Percentiles rank a stretch among this genome's conserved stretches.
Evolutionary conservation across 2,329 filamentous ascomycete genomes (phyloP).

Genomic region (Penicillium sp.): DNA sequence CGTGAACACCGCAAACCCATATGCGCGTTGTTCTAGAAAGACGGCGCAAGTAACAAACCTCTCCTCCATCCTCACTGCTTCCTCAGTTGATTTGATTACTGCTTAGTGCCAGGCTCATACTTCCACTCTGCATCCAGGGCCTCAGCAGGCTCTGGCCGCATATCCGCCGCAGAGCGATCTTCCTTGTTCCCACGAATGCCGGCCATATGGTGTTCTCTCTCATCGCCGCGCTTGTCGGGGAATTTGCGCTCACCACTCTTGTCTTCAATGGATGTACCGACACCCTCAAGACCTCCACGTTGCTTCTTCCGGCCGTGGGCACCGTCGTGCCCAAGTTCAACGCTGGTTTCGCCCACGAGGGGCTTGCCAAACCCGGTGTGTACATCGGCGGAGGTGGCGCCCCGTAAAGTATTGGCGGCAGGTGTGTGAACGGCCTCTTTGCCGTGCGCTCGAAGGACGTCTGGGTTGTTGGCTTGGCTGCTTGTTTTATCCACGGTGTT

Average conservation of each 20-base stretch:
- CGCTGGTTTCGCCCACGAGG: conserved; percentile 54
- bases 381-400: conserved; percentile 61
- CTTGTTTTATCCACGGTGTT: conserved; percentile 47
- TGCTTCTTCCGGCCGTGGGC: conserved; percentile 50
- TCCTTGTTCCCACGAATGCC: conserved; percentile 38
- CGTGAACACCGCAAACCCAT: not conserved
- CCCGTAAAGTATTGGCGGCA: conserved; percentile 55
- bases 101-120: conserved; percentile 38
- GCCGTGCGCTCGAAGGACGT: conserved; percentile 47
- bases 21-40: conserved; percentile 1
- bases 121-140: conserved; percentile 36
- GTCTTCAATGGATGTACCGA: conserved; percentile 43
- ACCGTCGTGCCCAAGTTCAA: conserved; percentile 57
- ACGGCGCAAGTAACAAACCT: not conserved
- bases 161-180: conserved; percentile 38
- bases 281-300: conserved; percentile 51
- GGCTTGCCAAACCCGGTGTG: conserved; percentile 62
- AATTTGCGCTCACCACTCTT: conserved; percentile 31
- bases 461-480: conserved; percentile 50
- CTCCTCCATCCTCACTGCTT: not conserved
- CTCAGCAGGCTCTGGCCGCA: conserved; percentile 39
- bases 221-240: conserved; percentile 37
- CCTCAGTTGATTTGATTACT: conserved; percentile 11
- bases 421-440: conserved; percentile 50
- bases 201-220: conserved; percentile 34